Conservation (phyloP, 495 filamentous ascomycete species). For the Aspergillus panamensis region DNA sequence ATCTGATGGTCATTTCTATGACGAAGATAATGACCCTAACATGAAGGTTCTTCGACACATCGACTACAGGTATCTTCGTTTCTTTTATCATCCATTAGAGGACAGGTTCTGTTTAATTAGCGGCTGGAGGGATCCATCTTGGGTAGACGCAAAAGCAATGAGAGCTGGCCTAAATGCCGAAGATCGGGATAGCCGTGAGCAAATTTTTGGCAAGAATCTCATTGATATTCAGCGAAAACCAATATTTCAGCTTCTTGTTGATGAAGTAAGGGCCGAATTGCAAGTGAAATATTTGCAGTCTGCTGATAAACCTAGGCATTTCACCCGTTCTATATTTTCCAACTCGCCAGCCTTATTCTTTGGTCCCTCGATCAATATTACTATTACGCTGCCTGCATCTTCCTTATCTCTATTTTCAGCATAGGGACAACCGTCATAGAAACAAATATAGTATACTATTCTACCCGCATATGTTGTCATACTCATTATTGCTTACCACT, state of each 20-base stretch:
- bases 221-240: constrained; percentile 92
- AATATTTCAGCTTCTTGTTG: constrained; percentile 73
- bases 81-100: constrained; percentile 82
- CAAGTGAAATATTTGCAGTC: neutral
- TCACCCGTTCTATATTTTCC: constrained; percentile 98
- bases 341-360: constrained; percentile 88
- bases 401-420: constrained; percentile 88
- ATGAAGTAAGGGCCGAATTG: constrained; percentile 63
- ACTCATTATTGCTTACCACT: constrained; percentile 15
- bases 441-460: constrained; percentile 67
- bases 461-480: neutral
- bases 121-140: constrained; percentile 89
- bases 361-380: constrained; percentile 97
- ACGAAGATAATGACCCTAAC: constrained; percentile 84
- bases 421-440: constrained; percentile 87
- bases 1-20: constrained; percentile 52
- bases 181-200: constrained; percentile 76
- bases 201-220: constrained; percentile 81
- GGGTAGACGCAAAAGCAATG: constrained; percentile 73
- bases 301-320: constrained; percentile 59
- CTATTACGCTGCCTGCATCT: constrained; percentile 95
- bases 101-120: constrained; percentile 84
- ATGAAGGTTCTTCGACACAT: constrained; percentile 66
- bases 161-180: constrained; percentile 85
- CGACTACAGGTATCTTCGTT: constrained; percentile 90